Evolutionary conservation across 2,329 filamentous ascomycete species (phyloP), one percentile per base, ranked within the genome.

Genomic region (Cladorrhinum sp.): DNA sequence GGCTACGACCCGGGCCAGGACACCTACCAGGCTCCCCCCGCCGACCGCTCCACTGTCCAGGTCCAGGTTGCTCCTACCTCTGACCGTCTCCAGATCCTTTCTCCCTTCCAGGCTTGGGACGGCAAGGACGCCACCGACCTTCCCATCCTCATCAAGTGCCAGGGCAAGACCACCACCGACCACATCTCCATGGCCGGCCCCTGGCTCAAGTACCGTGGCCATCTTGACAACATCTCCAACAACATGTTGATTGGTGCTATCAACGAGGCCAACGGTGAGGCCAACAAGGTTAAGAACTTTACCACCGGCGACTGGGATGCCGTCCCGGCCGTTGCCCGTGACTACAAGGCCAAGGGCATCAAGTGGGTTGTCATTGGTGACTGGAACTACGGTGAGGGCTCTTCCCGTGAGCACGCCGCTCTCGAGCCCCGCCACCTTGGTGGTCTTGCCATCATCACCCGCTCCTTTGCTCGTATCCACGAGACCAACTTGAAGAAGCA

Each of bases 401-500:
- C 87, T 75, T 98, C 95, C 66, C 92, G 95, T 85, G 95, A 99
- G 84, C 95, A 99, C 77, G 95, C 95, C 70, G 95, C 95, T 78
- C 87, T 99, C 65, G 94, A 99, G 84, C 95, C 95, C 75, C 89
- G 95, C 76, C 94, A 98, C 82, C 88, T 99, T 67, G 95, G 95
- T 74, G 95, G 94, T 78, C 86, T 97, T 73, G 95, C 94, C 73
- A 96, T 99, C 82, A 96, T 99, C 76, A 93, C 90, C 74, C 89
- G 92, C 75, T 91, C 86, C 67, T 99, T 99, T 76, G 95, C 95
- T 73, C 95, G 95, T 90, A 99, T 99, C 75, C 95, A 99, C 86
- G 95, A 99, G 86, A 99, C 95, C 83, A 99, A 99, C 87, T 81
- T 99, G 83, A 99, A 99, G 91, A 99, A 99, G 89, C 95, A 99